Percentiles rank a stretch among this genome's conserved stretches.
Evolutionary conservation across 1,139 yeast species (phyloP).

Genomic region (Scheffersomyces lignicola): DNA sequence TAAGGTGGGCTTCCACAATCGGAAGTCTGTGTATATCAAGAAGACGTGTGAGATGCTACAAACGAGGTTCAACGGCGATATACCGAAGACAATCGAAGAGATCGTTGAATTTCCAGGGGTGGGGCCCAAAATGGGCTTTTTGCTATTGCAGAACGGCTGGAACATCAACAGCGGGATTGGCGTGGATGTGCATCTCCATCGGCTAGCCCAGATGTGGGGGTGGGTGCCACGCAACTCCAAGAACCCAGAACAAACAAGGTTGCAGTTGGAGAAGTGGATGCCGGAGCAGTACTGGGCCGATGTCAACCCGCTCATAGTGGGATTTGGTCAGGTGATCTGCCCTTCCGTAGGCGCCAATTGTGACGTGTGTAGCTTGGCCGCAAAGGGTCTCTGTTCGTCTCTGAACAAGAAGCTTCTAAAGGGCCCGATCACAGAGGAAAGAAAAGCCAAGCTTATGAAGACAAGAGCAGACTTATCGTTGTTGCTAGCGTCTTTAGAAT

Average conservation of each 20-base stretch:
- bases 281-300: slow-evolving; percentile 77
- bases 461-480: slow-evolving; percentile 32
- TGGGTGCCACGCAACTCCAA: slow-evolving; percentile 61
- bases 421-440: slow-evolving; percentile 26
- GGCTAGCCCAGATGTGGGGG: slow-evolving; percentile 78
- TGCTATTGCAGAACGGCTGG: slow-evolving; percentile 85
- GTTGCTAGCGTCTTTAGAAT: not conserved
- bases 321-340: slow-evolving; percentile 91
- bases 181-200: slow-evolving; percentile 88
- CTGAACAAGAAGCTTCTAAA: slow-evolving; percentile 46
- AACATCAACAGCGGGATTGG: slow-evolving; percentile 76
- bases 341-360: slow-evolving; percentile 72
- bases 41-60: slow-evolving; percentile 56
- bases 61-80: slow-evolving; percentile 58
- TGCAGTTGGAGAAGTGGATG: slow-evolving; percentile 70
- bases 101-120: slow-evolving; percentile 81
- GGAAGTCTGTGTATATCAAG: slow-evolving; percentile 74
- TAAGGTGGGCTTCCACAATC: slow-evolving; percentile 83
- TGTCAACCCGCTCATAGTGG: slow-evolving; percentile 83
- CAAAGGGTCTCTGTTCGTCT: slow-evolving; percentile 51
- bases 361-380: slow-evolving; percentile 65
- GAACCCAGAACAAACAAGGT: slow-evolving; percentile 77
- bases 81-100: slow-evolving; percentile 68
- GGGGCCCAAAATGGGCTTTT: slow-evolving; percentile 93
- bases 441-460: slow-evolving; percentile 31